phyloP scores from a whole-genome alignment of 176 grass and related monocot species.

The Musa itinerans region DNA sequence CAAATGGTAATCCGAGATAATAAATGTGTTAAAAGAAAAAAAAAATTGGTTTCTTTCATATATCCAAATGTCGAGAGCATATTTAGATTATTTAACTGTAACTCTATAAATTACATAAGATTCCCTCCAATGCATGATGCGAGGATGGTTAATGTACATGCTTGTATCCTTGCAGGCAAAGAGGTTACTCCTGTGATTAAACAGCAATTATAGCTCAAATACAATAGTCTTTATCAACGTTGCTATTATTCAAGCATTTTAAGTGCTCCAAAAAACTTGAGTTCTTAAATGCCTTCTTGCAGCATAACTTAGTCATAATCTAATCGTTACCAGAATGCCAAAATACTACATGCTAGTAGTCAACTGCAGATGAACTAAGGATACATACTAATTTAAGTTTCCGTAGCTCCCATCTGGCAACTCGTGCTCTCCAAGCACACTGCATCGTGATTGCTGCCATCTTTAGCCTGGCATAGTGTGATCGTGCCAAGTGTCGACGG shows the following conservation, averaged over 20 bases:
- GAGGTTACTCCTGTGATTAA: too few relatives aligned
- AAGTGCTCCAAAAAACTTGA: background rate
- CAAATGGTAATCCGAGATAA: too few relatives aligned
- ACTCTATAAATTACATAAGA: too few relatives aligned
- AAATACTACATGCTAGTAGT: background rate
- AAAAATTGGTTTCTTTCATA: too few relatives aligned
- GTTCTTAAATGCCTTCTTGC: background rate
- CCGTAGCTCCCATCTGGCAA: constrained; percentile 76
- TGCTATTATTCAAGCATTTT: background rate
- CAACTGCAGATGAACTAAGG: background rate
- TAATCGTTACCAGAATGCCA: background rate
- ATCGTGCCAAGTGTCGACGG: constrained; percentile 50
- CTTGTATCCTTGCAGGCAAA: too few relatives aligned
- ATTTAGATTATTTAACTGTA: too few relatives aligned
- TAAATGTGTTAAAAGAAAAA: too few relatives aligned
- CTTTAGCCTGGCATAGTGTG: constrained; percentile 53
- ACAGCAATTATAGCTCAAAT: too few relatives aligned
- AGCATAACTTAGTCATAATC: background rate
- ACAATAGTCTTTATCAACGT: too few relatives aligned
- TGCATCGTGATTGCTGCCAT: constrained; percentile 72
- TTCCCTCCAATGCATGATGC: too few relatives aligned
- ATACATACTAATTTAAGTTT: constrained; percentile 90
- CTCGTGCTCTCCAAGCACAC: constrained; percentile 80
- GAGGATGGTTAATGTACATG: too few relatives aligned
- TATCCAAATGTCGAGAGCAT: too few relatives aligned